Percentiles rank a stretch among this genome's conserved stretches.
These are phyloP conservation scores for Epichloe aotearoae DNA, from an alignment of 2,329 filamentous ascomycete species.

Conservation along the genomic window DNA sequence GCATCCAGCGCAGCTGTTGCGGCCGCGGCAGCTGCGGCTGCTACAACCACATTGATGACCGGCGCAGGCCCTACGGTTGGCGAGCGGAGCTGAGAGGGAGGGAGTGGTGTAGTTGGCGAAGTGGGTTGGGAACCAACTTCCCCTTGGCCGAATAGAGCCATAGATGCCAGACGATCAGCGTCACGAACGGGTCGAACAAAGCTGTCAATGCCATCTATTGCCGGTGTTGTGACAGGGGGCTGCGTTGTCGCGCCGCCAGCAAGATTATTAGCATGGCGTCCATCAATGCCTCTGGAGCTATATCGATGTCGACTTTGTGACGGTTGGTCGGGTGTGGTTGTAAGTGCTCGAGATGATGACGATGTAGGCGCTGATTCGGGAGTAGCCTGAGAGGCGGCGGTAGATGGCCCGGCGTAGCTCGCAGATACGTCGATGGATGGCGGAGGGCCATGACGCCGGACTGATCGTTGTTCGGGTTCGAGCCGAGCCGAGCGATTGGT, in stretches of 20 bases:
- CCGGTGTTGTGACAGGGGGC: constrained; percentile 52
- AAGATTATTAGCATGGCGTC: constrained; percentile 33
- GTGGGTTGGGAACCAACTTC: constrained; percentile 78
- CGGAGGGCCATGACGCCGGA: constrained; percentile 68
- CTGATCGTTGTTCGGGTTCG: constrained; percentile 46
- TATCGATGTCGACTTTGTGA: constrained; percentile 32
- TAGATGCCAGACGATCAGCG: constrained; percentile 69
- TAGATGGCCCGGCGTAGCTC: constrained; percentile 26
- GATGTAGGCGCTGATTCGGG: constrained; percentile 12
- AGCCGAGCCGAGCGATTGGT: constrained; percentile 38
- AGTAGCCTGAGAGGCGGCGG: constrained; percentile 13
- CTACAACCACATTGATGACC: constrained; percentile 32
- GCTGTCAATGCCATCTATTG: constrained; percentile 55
- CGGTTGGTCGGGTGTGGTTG: constrained; percentile 9
- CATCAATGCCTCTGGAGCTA: constrained; percentile 38
- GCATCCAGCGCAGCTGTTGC: constrained; percentile 36
- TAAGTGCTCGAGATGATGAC: constrained; percentile 7
- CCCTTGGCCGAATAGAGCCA: constrained; percentile 54
- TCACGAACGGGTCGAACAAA: constrained; percentile 75
- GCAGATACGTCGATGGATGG: constrained; percentile 48
- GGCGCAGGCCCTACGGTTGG: constrained; percentile 36
- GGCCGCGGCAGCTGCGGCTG: constrained; percentile 26
- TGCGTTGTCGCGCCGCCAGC: constrained; percentile 38
- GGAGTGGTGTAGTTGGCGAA: constrained; percentile 74
- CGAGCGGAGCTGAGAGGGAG: constrained; percentile 46